These are phyloP conservation scores for Fulvia fulva DNA, from an alignment of 2,329 filamentous ascomycete species.

Conservation along the genomic window DNA sequence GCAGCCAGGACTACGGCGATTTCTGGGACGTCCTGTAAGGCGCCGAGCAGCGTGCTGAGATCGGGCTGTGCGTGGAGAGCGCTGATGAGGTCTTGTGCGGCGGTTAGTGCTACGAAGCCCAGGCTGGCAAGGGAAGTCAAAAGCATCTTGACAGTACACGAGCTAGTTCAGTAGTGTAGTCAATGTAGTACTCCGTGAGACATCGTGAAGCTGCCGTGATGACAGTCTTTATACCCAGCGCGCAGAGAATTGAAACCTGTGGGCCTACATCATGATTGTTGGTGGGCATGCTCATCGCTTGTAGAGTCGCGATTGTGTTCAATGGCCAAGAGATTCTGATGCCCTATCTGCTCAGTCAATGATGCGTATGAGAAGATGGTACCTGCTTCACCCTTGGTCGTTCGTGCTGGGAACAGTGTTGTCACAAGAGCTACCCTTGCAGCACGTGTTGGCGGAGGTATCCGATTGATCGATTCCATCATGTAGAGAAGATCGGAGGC, in stretches of 20 bases:
- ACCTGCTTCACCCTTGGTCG: background rate
- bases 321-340: background rate
- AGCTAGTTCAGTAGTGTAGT: background rate
- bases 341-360: background rate
- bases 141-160: background rate
- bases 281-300: background rate
- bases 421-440: background rate
- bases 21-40: constrained; percentile 20
- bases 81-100: constrained; percentile 11
- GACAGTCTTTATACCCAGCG: background rate
- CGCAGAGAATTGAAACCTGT: background rate
- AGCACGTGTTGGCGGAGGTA: background rate
- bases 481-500: too few species aligned
- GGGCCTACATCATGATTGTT: background rate
- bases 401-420: background rate
- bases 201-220: background rate
- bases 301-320: background rate
- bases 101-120: constrained; percentile 3
- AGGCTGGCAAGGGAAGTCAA: background rate
- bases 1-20: constrained; percentile 11
- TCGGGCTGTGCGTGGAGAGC: constrained; percentile 11
- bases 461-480: background rate
- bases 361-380: background rate
- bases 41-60: constrained; percentile 15
- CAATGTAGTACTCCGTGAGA: background rate